Evolutionary conservation across 2,329 filamentous ascomycete species (phyloP), one percentile per base, ranked within the genome.

Genomic region (Pseudofabraea citricarpa): DNA sequence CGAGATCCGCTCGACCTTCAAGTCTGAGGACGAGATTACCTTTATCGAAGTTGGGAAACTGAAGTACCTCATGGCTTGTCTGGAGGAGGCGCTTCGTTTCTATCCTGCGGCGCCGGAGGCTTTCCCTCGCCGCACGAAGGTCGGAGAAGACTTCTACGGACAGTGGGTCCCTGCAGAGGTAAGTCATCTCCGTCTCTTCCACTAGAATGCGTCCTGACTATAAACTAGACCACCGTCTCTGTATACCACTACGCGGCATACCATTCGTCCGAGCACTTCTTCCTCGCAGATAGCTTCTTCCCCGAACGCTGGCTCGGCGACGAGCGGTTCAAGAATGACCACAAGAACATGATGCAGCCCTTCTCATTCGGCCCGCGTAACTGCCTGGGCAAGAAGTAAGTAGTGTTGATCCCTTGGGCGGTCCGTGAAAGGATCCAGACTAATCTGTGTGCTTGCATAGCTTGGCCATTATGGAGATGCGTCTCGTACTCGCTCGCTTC

Each of bases 31-130:
- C 0, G 65, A 72, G 4, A 72, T 75, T 37, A 64, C 54, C n/a
- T 43, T 68, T 12, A 43, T 46, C 13, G 53, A 55, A 1, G 56
- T 61, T 2, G 15, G 16, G 12, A 27, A 36, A 49, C 50, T 33
- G 46, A 51, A 6, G 0, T 74, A 72, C 41, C 58, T 72, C 52
- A 48, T 60, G 6, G 70, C 69, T 3, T 60, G 60, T 19, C 48
- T 73, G 2, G 55, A 71, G 2, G 71, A 74, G 51, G 55, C 58
- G 1, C 54, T 75, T 21, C 59, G 72, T 10, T 48, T 69, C 9
- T 71, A 67, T 40, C 66, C 68, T 8, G 45, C 51, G 10, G 38
- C 42, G 2, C 41, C 44, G 18, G 21, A 24, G 13, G 43, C 35
- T 3, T 20, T 52, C 15, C 40, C 47, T 5, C 19, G 36, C 16